Evolutionary conservation across 306 rosid genomes (phyloP).

Genomic region (Hippophae rhamnoides): DNA sequence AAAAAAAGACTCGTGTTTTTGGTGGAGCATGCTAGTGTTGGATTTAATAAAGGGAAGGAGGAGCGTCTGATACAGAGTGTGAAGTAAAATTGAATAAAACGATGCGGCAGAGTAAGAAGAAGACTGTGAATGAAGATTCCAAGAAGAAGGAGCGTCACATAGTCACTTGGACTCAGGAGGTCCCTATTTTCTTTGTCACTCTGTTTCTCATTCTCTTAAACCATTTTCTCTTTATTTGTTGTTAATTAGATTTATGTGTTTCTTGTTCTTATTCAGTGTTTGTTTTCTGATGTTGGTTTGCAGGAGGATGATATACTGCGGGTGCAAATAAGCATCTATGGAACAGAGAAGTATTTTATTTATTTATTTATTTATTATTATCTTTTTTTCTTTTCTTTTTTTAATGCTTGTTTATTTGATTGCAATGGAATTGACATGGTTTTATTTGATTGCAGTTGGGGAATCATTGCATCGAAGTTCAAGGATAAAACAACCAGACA

Average conservation of each 20-base stretch:
- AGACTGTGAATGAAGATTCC: conserved; percentile 50
- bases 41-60: conserved; percentile 58
- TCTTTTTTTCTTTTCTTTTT: not conserved
- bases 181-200: conserved; percentile 11
- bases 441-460: conserved; percentile 52
- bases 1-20: conserved; percentile 24
- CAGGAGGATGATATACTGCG: conserved; percentile 98
- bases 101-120: conserved; percentile 57
- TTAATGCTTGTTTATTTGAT: too few relatives aligned
- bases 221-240: not conserved
- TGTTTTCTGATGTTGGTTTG: conserved; percentile 1
- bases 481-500: conserved; percentile 97
- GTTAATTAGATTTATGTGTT: not conserved
- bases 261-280: not conserved
- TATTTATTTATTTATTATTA: conserved; percentile 11
- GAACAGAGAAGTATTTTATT: conserved; percentile 77
- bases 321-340: conserved; percentile 67
- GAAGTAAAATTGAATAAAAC: conserved; percentile 20
- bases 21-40: conserved; percentile 62
- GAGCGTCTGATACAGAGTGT: conserved; percentile 57
- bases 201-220: not conserved
- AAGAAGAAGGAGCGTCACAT: conserved; percentile 99
- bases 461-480: conserved; percentile 92
- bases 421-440: too few relatives aligned
- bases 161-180: conserved; percentile 97